Base-by-base conservation (phyloP, 2,329 filamentous ascomycete species). In the Ascocoryne sarcoides region DNA sequence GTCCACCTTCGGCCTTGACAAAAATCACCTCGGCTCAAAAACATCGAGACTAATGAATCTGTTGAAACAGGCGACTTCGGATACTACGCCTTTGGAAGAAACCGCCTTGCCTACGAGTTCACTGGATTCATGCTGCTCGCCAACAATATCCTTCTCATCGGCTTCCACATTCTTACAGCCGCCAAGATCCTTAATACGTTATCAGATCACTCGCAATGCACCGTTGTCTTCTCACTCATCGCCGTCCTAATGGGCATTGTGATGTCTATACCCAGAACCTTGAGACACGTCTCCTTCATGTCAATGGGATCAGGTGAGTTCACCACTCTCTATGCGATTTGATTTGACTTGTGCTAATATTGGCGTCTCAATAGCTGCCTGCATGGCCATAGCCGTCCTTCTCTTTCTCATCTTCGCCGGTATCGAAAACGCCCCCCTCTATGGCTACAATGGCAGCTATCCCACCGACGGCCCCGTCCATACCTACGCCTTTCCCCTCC, bases 91-190 rank as follows among this genome's bases (percentile, higher is more conserved):
- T 70, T 66, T 44, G 67, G 67, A 16, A 61, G 64, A 43, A 64
- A 57, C 44, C 58, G 56, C 14, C 46, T 64, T 37, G 67, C 67
- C 1, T 70, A 69, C 45, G 55, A 61, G 33, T 69, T 68, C 46
- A 64, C 63, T 1, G 61, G 55, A 1, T 65, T 67, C 52, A 67
- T 68, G 65, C 49, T 71, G 39, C 59, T 70, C n/a, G 65, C 65
- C 19, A 70, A 71, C 55, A 71, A 71, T 50, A 70, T 71, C 46
- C 48, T 71, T 9, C 59, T 71, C 4, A 67, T 70, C 41, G 67
- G 67, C 7, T 70, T 71, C 51, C 68, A 71, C 51, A 57, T 70
- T 45, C 58, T 70, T 17, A 71, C 67, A 2, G 67, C 66, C 3
- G 67, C 68, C 7, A 69, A 67, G 48, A 53, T 71, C 28, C 46